Percentiles rank a stretch among this genome's conserved stretches.
Conservation (phyloP, 1,139 yeast species). For the Nakaseomyces bracarensis region DNA sequence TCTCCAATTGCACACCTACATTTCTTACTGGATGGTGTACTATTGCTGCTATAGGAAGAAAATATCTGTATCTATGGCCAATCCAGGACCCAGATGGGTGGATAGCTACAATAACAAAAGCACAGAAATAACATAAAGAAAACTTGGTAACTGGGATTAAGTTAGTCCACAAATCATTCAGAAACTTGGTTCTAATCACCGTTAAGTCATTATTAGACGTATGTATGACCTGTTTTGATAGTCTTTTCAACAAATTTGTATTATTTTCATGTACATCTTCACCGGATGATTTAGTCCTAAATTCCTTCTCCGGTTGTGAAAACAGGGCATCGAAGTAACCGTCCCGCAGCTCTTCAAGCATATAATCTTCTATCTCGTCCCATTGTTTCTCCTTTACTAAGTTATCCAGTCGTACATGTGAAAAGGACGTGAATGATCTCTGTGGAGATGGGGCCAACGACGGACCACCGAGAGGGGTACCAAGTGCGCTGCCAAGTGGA, state of each 20-base stretch:
- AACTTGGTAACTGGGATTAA: constrained; percentile 33
- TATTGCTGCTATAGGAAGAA: constrained; percentile 38
- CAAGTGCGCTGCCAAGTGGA: background rate
- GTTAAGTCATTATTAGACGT: background rate
- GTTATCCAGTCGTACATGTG: constrained; percentile 30
- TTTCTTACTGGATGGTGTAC: constrained; percentile 42
- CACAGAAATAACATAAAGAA: constrained; percentile 35
- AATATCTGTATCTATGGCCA: constrained; percentile 33
- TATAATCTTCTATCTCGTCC: constrained; percentile 31
- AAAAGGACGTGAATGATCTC: constrained; percentile 29
- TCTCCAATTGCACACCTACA: constrained; percentile 43
- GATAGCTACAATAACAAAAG: constrained; percentile 37
- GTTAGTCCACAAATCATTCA: background rate
- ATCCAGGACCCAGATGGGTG: constrained; percentile 36
- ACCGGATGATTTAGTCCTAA: constrained; percentile 1
- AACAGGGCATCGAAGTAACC: constrained; percentile 43
- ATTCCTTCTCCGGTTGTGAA: constrained; percentile 28
- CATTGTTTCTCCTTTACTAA: constrained; percentile 26
- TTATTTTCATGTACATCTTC: constrained; percentile 14
- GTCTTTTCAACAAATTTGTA: constrained; percentile 3
- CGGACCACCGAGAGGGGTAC: background rate
- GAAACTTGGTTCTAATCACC: background rate
- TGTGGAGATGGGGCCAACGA: constrained; percentile 11
- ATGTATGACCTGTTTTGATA: background rate
- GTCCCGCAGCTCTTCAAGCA: constrained; percentile 39